Conservation (phyloP, 2,329 filamentous ascomycete species). For the Calonectria ilicicola region DNA sequence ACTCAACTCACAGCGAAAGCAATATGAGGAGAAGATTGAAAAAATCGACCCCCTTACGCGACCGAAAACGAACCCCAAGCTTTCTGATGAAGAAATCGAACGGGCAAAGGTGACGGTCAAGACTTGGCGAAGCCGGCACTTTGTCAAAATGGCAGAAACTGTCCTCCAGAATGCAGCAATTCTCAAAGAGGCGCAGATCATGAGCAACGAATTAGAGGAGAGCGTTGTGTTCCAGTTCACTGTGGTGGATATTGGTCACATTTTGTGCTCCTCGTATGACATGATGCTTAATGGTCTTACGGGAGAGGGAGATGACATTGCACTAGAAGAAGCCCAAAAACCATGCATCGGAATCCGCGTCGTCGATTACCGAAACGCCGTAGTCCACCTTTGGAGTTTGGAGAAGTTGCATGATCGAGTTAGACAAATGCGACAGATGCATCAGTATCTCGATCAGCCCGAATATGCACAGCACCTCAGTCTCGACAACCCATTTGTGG, state of each 20-base stretch:
- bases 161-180: conserved; percentile 88
- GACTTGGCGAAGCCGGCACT: conserved; percentile 87
- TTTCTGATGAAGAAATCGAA: conserved; percentile 79
- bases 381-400: conserved; percentile 94
- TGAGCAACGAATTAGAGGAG: conserved; percentile 97
- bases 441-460: conserved; percentile 95
- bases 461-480: conserved; percentile 95
- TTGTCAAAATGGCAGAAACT: conserved; percentile 93
- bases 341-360: conserved; percentile 92
- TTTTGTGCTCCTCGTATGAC: conserved; percentile 93
- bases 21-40: conserved; percentile 87
- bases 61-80: conserved; percentile 69
- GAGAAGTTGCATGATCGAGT: conserved; percentile 91
- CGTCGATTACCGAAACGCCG: conserved; percentile 87
- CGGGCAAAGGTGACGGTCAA: conserved; percentile 75
- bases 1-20: conserved; percentile 83
- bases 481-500: conserved; percentile 92
- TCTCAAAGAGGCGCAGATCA: conserved; percentile 95
- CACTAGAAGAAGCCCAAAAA: conserved; percentile 84
- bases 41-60: conserved; percentile 76
- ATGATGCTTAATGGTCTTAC: conserved; percentile 93
- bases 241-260: conserved; percentile 89
- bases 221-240: conserved; percentile 95
- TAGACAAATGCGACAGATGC: conserved; percentile 93
- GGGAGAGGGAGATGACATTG: conserved; percentile 84